Evolutionary conservation across 345 rosid species (phyloP), one percentile per base, ranked within the genome.

Genomic region (Odontarrhena argentea): DNA sequence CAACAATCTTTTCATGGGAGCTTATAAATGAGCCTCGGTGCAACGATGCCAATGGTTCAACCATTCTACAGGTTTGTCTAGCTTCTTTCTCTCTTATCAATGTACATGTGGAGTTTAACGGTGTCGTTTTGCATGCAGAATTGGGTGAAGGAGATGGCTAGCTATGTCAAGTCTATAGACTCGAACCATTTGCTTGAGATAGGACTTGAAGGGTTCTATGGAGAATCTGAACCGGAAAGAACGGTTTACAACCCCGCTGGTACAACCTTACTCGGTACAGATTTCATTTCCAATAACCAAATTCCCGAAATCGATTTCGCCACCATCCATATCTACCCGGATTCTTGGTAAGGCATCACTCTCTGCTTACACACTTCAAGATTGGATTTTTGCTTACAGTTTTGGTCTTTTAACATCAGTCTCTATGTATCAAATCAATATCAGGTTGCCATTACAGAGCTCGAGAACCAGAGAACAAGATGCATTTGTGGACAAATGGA

Each of bases 181-280:
- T 57, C 63, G 2, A 30, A 68, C 50, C 98, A 89, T 60, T 56
- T 89, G 14, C 73, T 89, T 2, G 91, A 87, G 76, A 69, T 83
- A 42, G 98, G 96, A n/a, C 84, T 88, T 0, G 94, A 92, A 79
- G 96, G 98, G 18, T 89, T 84, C 73, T 92, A 89, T 44, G 98
- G 92, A 14, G 55, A 73, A 1, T 84, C 92, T 13, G 40, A 50
- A 41, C 84, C 83, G 1, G 78, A 60, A 13, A 87, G 67, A 75
- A 79, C 70, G 60, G 62, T 76, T 45, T 71, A 55, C 63, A 92
- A 92, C 63, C 90, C 89, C 0, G 64, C 52, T 5, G 62, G 74
- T 0, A 47, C 25, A 2, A 9, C 0, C 43, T 63, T 60, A 1
- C 1, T 70, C 11, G 96, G 98, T 28, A 76, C 94, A 41, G 90